A percentile compares a stretch with the other conserved stretches of the same genome.
Conservation (phyloP, 2,329 filamentous ascomycete genomes). For the Teratosphaeria zuluensis region DNA sequence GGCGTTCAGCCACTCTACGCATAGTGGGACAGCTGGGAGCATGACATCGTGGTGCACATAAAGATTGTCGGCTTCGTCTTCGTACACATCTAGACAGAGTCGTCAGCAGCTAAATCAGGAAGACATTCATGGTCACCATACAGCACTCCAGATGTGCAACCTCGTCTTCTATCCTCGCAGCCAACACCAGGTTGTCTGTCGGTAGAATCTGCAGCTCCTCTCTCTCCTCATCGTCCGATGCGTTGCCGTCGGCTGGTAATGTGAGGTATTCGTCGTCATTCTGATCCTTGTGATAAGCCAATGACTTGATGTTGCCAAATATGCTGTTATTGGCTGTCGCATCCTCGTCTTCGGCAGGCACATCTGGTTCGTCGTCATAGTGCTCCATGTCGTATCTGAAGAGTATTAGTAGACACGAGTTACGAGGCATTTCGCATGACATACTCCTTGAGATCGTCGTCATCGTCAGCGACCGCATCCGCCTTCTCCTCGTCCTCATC, state of each 20-base stretch:
- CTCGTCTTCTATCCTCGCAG: slow-evolving; percentile 93
- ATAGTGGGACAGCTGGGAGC: slow-evolving; percentile 91
- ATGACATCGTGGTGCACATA: slow-evolving; percentile 99
- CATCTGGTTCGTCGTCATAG: slow-evolving; percentile 65
- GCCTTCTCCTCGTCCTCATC: slow-evolving; percentile 39
- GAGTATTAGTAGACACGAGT: neutral
- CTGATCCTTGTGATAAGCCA: slow-evolving; percentile 89
- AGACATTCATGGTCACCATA: neutral
- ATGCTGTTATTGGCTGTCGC: slow-evolving; percentile 58
- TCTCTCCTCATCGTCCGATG: slow-evolving; percentile 66
- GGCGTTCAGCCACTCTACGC: slow-evolving; percentile 89
- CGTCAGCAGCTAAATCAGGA: neutral
- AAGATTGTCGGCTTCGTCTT: slow-evolving; percentile 88
- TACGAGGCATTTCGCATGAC: neutral
- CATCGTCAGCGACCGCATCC: slow-evolving; percentile 2
- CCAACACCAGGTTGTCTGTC: slow-evolving; percentile 85
- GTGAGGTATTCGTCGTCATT: slow-evolving; percentile 96
- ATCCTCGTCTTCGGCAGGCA: slow-evolving; percentile 56
- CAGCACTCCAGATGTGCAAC: slow-evolving; percentile 73
- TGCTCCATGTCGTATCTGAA: slow-evolving; percentile 62
- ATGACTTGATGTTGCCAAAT: slow-evolving; percentile 88
- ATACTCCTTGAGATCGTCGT: slow-evolving; percentile 85
- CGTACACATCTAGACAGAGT: slow-evolving; percentile 53
- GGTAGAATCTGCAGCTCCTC: slow-evolving; percentile 89
- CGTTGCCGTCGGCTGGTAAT: slow-evolving; percentile 59